Percentiles rank a stretch among this genome's conserved stretches.
phyloP scores from a whole-genome alignment of 805 yeast species.

The Saccharomycopsis schoenii region DNA sequence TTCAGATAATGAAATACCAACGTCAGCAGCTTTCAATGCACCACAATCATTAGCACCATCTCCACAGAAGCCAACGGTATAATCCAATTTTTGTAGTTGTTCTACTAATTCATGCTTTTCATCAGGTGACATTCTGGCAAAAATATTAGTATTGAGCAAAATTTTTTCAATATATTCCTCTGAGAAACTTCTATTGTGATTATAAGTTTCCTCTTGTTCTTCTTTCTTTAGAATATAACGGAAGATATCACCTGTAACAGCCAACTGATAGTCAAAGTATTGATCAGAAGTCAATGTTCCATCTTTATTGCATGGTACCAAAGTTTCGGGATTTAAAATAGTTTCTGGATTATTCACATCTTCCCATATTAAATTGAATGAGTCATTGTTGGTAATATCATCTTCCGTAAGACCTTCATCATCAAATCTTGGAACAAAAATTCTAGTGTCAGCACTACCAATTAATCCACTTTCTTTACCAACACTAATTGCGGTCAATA shows the following conservation, averaged over 20 bases:
- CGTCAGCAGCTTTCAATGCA: constrained; percentile 95
- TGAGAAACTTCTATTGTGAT: constrained; percentile 19
- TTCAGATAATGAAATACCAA: constrained; percentile 90
- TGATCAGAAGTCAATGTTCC: not conserved
- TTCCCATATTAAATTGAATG: constrained; percentile 48
- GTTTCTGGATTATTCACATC: constrained; percentile 51
- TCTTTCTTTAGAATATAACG: constrained; percentile 55
- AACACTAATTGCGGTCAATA: constrained; percentile 89
- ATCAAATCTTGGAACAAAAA: constrained; percentile 46
- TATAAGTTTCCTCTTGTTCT: constrained; percentile 29
- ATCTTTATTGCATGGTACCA: constrained; percentile 35
- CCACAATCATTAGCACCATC: constrained; percentile 99
- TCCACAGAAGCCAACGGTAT: constrained; percentile 95
- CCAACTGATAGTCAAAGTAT: constrained; percentile 49
- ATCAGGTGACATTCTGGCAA: constrained; percentile 98
- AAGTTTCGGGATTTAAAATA: constrained; percentile 53
- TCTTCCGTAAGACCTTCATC: constrained; percentile 18
- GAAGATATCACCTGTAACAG: constrained; percentile 90
- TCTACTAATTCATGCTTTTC: constrained; percentile 95
- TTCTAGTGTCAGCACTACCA: constrained; percentile 27
- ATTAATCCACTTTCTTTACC: constrained; percentile 76
- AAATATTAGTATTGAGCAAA: constrained; percentile 64
- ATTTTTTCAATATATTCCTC: constrained; percentile 41
- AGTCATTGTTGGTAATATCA: constrained; percentile 27
- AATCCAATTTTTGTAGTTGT: constrained; percentile 72